Evolutionary conservation across 1,139 yeast genomes (phyloP), one percentile per base, ranked within the genome.

Genomic region (Candida buenavistaensis): DNA sequence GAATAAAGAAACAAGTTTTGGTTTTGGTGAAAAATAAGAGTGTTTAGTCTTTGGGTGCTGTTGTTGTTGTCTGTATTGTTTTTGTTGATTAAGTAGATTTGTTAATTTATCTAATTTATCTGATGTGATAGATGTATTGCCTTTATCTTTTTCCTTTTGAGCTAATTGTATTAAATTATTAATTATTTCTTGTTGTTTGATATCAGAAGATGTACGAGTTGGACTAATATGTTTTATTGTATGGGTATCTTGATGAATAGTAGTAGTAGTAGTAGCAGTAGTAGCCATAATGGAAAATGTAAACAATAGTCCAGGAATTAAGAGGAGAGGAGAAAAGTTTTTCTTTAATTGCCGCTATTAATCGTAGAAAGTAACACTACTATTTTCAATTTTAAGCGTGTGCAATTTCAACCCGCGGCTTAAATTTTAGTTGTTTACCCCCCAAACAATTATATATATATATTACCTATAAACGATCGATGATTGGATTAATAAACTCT

Each of bases 71-170:
- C 25, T 11, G 24, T 37, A 16, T 26, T 35, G 23, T 23, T 31
- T 11, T 23, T 49, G 47, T 12, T 48, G 32, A 16, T 47, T 43
- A 24, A 56, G 41, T 41, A 52, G 52, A n/a, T 40, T 40, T 14
- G 57, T 51, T 32, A 63, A 47, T 23, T 52, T 54, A 32, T 58
- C 50, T 17, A 65, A 43, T 27, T 63, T 64, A 16, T 62, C 69
- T 28, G 55, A 45, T 3, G 68, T 61, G 11, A 65, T 52, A 5
- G 67, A 51, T 14, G 44, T 51, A 40, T 65, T 64, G 5, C 72
- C 71, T 34, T 47, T 57, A 28, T 51, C 45, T 33, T 59, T 58
- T 45, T 65, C 70, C 37, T 53, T 55, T 38, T 57, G 58, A 5
- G 67, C 68, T 33, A 65, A 37, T 35, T 44, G 45, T 17, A 64